A percentile compares a stretch with the other conserved stretches of the same genome.
These are phyloP conservation scores for Globisporangium cylindrosporum DNA, from an alignment of 352 stramenopile genomes.

Conservation along the genomic window DNA sequence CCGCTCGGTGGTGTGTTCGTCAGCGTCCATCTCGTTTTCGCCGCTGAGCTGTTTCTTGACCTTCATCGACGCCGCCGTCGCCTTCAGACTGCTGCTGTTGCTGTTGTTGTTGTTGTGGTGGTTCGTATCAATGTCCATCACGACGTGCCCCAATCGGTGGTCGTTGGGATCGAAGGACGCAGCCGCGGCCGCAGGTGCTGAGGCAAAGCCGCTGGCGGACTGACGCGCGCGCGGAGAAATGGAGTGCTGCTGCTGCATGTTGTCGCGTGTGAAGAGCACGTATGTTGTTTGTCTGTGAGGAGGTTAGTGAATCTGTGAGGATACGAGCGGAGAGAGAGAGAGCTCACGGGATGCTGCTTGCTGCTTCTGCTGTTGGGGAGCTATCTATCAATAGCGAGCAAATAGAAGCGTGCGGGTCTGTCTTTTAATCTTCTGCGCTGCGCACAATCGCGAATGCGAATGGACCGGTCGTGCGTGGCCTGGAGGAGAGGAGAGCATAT, in stretches of 20 bases:
- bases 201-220: neutral
- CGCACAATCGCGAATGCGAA: slow-evolving; percentile 6
- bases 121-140: neutral
- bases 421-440: slow-evolving; percentile 4
- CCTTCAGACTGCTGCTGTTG: neutral
- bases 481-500: neutral
- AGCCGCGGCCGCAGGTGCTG: neutral
- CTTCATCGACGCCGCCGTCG: neutral
- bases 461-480: neutral
- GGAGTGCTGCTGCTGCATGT: neutral
- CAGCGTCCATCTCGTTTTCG: neutral
- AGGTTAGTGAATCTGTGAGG: neutral
- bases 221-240: slow-evolving; percentile 1
- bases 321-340: neutral
- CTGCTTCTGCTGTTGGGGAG: neutral
- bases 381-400: neutral
- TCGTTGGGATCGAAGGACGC: neutral
- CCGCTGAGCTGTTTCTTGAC: slow-evolving; percentile 4
- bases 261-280: neutral
- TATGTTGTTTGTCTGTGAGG: neutral
- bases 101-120: neutral
- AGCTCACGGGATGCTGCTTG: neutral
- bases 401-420: neutral
- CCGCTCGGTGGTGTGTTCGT: neutral
- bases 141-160: neutral